A percentile compares a stretch with the other conserved stretches of the same genome.
Evolutionary conservation across 306 rosid genomes (phyloP).

Genomic region (Inga leiocalycina): DNA sequence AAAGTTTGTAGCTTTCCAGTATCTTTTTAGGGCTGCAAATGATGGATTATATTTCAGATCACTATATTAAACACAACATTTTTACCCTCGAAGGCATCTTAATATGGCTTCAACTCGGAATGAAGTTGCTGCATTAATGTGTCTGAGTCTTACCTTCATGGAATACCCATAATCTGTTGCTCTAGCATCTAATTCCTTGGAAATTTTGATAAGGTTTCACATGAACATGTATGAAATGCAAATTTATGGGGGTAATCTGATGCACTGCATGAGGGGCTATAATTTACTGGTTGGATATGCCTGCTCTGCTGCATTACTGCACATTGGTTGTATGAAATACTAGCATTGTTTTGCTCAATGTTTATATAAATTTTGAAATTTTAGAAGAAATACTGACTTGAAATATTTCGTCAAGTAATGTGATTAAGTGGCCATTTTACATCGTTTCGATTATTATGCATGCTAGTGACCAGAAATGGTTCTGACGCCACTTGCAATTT

Average conservation of each 20-base stretch:
- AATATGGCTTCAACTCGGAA: slow-evolving; percentile 19
- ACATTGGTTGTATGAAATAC: background rate
- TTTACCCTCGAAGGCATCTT: background rate
- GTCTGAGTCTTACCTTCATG: slow-evolving; percentile 17
- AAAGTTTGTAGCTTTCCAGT: background rate
- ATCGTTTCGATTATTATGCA: background rate
- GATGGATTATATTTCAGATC: slow-evolving; percentile 28
- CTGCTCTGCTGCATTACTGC: background rate
- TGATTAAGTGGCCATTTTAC: background rate
- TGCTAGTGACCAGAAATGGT: slow-evolving; percentile 7
- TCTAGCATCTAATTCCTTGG: background rate
- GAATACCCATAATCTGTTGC: background rate
- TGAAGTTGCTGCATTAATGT: background rate
- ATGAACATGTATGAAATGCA: background rate
- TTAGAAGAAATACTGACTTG: slow-evolving; percentile 10
- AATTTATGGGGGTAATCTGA: slow-evolving; percentile 5
- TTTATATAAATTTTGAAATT: background rate
- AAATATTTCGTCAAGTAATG: slow-evolving; percentile 11
- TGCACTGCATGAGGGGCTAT: slow-evolving; percentile 26
- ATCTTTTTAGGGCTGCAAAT: background rate
- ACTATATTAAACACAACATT: background rate
- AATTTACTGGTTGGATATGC: background rate
- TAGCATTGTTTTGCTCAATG: background rate
- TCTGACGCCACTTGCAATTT: slow-evolving; percentile 28
- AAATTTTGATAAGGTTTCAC: slow-evolving; percentile 19